phyloP scores from a whole-genome alignment of 2,329 filamentous ascomycete genomes.

The Colletotrichum lupini region DNA sequence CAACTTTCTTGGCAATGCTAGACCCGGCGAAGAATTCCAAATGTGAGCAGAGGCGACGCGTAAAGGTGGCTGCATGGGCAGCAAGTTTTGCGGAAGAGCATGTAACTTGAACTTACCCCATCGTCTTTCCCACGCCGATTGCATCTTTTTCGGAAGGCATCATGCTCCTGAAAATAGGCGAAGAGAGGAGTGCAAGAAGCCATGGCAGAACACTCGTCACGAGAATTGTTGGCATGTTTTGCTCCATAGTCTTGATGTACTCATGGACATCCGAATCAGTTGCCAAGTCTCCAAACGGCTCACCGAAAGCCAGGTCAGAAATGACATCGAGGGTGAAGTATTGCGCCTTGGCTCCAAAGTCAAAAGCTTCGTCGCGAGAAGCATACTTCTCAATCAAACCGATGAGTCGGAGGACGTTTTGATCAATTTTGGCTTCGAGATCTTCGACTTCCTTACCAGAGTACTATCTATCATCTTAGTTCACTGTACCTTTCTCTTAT shows the following conservation, averaged over 20 bases:
- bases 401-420: slow-evolving; percentile 56
- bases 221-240: slow-evolving; percentile 57
- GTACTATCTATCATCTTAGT: slow-evolving; percentile 45
- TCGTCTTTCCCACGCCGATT: slow-evolving; percentile 52
- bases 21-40: background rate
- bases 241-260: slow-evolving; percentile 56
- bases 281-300: slow-evolving; percentile 58
- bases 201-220: slow-evolving; percentile 55
- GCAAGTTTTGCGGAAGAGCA: slow-evolving; percentile 35
- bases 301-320: slow-evolving; percentile 60
- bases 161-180: slow-evolving; percentile 52
- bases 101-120: slow-evolving; percentile 53
- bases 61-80: background rate
- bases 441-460: slow-evolving; percentile 63
- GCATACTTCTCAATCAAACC: slow-evolving; percentile 55
- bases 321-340: slow-evolving; percentile 67
- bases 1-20: slow-evolving; percentile 56
- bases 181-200: slow-evolving; percentile 52
- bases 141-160: slow-evolving; percentile 53
- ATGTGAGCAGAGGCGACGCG: background rate
- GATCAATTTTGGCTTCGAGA: slow-evolving; percentile 61
- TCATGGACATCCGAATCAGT: slow-evolving; percentile 58
- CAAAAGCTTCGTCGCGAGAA: slow-evolving; percentile 53
- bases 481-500: background rate
- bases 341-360: slow-evolving; percentile 59